These are phyloP conservation scores for Rugiboletus extremiorientalis DNA, from an alignment of 1,284 basidiomycete genomes.

Conservation along the genomic window DNA sequence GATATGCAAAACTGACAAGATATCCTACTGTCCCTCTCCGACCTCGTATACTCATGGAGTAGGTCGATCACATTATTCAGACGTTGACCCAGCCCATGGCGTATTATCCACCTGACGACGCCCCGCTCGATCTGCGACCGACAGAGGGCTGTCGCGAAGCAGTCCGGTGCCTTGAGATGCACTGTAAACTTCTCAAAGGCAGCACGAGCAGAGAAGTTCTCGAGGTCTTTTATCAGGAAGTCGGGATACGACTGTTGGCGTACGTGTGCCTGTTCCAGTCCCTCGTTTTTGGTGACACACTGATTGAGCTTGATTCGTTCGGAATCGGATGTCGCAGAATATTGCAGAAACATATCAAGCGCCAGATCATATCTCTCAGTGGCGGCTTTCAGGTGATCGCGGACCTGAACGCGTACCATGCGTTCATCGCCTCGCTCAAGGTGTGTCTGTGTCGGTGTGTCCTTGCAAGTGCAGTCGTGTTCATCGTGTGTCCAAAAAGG, in stretches of 20 bases:
- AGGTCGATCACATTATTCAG: conserved; percentile 93
- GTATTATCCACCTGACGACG: conserved; percentile 86
- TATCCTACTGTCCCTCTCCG: too few species aligned
- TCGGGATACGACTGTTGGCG: conserved; percentile 90
- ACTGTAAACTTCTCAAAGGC: conserved; percentile 88
- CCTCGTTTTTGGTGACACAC: too few species aligned
- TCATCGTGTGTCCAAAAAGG: conserved; percentile 31
- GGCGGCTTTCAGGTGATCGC: conserved; percentile 97
- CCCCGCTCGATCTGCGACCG: conserved; percentile 74
- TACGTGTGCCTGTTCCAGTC: conserved; percentile 37
- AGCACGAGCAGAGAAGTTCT: conserved; percentile 95
- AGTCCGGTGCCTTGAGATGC: conserved; percentile 83
- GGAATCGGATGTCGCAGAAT: too few species aligned
- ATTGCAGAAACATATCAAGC: conserved; percentile 94
- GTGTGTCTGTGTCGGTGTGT: conserved; percentile 31
- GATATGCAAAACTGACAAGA: too few species aligned
- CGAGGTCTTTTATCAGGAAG: conserved; percentile 97
- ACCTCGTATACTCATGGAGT: too few species aligned
- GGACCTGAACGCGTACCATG: conserved; percentile 91
- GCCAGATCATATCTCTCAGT: conserved; percentile 90
- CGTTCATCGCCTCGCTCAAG: conserved; percentile 84
- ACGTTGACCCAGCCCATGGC: conserved; percentile 83
- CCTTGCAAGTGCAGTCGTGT: neutral
- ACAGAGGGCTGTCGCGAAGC: conserved; percentile 87
- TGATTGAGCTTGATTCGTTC: too few species aligned